phyloP scores from a whole-genome alignment of 1,139 yeast genomes.

The Casaregolazyma suthepensis region DNA sequence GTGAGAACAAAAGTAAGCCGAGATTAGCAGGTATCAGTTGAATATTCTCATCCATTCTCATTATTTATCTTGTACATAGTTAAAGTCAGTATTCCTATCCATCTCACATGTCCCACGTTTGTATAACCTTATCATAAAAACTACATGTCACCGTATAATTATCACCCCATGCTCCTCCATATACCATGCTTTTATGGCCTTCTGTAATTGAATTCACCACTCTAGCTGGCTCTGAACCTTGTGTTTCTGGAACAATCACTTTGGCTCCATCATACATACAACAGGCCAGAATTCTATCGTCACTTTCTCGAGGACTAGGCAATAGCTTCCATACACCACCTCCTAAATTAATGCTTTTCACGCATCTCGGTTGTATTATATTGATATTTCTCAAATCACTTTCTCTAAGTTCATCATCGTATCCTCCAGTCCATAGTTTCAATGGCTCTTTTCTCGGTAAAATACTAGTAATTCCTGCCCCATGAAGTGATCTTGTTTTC shows the following conservation, averaged over 20 bases:
- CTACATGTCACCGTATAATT: slow-evolving; percentile 72
- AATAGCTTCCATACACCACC: slow-evolving; percentile 95
- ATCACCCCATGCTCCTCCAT: slow-evolving; percentile 84
- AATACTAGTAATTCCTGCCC: slow-evolving; percentile 85
- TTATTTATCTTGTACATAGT: slow-evolving; percentile 9
- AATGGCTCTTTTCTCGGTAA: slow-evolving; percentile 40
- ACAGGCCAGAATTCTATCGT: slow-evolving; percentile 53
- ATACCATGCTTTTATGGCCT: slow-evolving; percentile 87
- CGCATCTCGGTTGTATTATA: slow-evolving; percentile 47
- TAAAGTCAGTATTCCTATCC: not conserved
- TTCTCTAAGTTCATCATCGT: slow-evolving; percentile 70
- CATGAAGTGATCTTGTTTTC: slow-evolving; percentile 57
- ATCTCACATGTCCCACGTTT: slow-evolving; percentile 48
- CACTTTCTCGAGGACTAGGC: slow-evolving; percentile 36
- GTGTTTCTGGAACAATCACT: slow-evolving; percentile 38
- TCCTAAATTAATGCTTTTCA: slow-evolving; percentile 49
- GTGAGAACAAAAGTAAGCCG: slow-evolving; percentile 7
- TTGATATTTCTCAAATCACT: slow-evolving; percentile 60
- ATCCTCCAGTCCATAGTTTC: slow-evolving; percentile 77
- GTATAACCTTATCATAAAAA: slow-evolving; percentile 80
- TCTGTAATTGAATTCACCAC: slow-evolving; percentile 51
- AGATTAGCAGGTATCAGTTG: too few species aligned
- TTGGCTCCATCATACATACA: slow-evolving; percentile 97
- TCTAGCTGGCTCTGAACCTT: slow-evolving; percentile 34
- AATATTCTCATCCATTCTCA: not conserved